A percentile compares a stretch with the other conserved stretches of the same genome.
phyloP scores from a whole-genome alignment of 2,329 filamentous ascomycete species.

The Didymella segeticola region DNA sequence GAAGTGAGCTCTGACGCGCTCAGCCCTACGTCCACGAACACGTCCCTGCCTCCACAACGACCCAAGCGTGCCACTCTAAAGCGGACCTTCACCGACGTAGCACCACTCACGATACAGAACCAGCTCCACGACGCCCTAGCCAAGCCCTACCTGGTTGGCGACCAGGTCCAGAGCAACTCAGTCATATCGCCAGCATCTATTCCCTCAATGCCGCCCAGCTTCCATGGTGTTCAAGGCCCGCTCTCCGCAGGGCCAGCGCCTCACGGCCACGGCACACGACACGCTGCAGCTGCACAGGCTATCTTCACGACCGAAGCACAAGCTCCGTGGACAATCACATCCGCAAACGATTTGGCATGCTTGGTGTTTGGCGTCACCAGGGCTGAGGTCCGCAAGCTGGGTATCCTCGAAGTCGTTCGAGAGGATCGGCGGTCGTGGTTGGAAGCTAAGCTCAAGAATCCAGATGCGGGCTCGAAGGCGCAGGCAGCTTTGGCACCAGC shows the following conservation, averaged over 20 bases:
- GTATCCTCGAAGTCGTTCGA: conserved; percentile 93
- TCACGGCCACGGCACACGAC: conserved; percentile 90
- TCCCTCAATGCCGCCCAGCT: conserved; percentile 44
- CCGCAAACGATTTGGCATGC: conserved; percentile 95
- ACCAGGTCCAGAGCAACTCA: conserved; percentile 52
- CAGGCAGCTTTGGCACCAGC: conserved; percentile 45
- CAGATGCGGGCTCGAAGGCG: conserved; percentile 58
- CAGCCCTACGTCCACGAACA: conserved; percentile 23
- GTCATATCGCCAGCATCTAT: conserved; percentile 57
- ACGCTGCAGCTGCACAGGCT: conserved; percentile 89
- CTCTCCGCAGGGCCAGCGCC: conserved; percentile 52
- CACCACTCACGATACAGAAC: conserved; percentile 75
- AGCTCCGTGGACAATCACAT: conserved; percentile 92
- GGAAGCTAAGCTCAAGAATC: conserved; percentile 78
- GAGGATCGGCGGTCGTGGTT: conserved; percentile 89
- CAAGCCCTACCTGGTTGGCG: conserved; percentile 75
- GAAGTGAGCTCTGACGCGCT: conserved; percentile 33
- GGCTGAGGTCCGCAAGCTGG: conserved; percentile 90
- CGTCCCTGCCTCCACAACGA: conserved; percentile 31
- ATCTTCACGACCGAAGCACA: conserved; percentile 96
- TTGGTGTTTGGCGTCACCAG: conserved; percentile 99
- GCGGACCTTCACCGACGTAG: conserved; percentile 86
- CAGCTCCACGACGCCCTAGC: conserved; percentile 86
- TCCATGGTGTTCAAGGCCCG: conserved; percentile 43
- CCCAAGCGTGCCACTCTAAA: conserved; percentile 70